Evolutionary conservation across 208 protist species (phyloP).

Genomic region (Jaenimonas drosophilae): DNA sequence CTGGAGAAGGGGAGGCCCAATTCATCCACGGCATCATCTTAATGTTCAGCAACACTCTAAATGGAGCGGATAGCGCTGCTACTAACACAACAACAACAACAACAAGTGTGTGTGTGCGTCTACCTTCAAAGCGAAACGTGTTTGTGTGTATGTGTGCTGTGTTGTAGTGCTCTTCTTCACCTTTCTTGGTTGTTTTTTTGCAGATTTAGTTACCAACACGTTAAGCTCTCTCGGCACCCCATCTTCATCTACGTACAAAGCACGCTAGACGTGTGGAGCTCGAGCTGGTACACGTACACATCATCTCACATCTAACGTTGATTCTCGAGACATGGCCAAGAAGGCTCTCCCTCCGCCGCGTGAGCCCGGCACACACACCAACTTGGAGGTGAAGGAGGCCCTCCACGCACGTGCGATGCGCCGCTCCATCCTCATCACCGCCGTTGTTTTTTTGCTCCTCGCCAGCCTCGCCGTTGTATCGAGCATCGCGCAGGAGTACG

Average conservation of each 20-base stretch:
- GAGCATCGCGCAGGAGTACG: conserved; percentile 26
- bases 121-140: too few relatives aligned
- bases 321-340: conserved; percentile 10
- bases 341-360: conserved; percentile 26
- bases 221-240: too few relatives aligned
- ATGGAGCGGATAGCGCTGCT: neutral
- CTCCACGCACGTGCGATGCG: conserved; percentile 49
- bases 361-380: conserved; percentile 54
- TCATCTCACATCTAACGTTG: too few relatives aligned
- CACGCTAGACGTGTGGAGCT: too few relatives aligned
- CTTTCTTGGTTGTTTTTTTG: too few relatives aligned
- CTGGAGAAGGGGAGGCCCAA: conserved; percentile 15
- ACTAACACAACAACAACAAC: conserved; percentile 4
- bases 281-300: too few relatives aligned
- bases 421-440: conserved; percentile 42
- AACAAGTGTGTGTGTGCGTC: too few relatives aligned
- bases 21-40: neutral
- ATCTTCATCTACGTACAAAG: too few relatives aligned
- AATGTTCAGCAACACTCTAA: neutral
- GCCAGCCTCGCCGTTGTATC: conserved; percentile 47
- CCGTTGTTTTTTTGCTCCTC: conserved; percentile 57
- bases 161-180: neutral
- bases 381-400: conserved; percentile 56
- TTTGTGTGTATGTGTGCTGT: neutral
- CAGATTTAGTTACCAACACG: too few relatives aligned